These are phyloP conservation scores for Inga oerstediana DNA, from an alignment of 306 rosid species.

Conservation along the genomic window DNA sequence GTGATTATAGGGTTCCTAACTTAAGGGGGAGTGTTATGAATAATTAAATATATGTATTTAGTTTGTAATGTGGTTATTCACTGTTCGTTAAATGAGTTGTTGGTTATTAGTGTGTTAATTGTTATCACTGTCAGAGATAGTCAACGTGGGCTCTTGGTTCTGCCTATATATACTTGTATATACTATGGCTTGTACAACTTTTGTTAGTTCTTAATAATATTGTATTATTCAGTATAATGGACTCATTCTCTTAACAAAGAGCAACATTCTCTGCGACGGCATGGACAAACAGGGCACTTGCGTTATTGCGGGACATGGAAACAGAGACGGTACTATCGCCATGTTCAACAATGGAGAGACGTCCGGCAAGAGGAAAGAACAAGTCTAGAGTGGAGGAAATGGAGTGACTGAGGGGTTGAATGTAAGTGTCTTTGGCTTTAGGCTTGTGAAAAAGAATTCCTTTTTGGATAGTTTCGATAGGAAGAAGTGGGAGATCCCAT, in stretches of 20 bases:
- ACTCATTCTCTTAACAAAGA: background rate
- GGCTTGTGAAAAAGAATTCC: conserved; percentile 43
- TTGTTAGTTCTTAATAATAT: too few species aligned
- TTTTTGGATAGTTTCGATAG: conserved; percentile 29
- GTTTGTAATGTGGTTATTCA: too few species aligned
- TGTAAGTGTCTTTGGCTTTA: background rate
- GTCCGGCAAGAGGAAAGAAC: conserved; percentile 42
- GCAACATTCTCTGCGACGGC: conserved; percentile 13
- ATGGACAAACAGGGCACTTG: conserved; percentile 38
- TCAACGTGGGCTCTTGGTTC: too few species aligned
- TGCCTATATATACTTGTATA: too few species aligned
- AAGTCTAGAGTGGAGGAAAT: conserved; percentile 36
- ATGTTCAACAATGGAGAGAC: background rate
- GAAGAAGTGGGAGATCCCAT: conserved; percentile 48
- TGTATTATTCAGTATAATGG: too few species aligned
- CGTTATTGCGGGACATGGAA: conserved; percentile 36
- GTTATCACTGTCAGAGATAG: too few species aligned
- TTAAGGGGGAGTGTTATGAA: too few species aligned
- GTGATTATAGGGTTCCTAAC: too few species aligned
- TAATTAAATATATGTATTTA: too few species aligned
- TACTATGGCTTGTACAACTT: too few species aligned
- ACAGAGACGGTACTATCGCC: background rate
- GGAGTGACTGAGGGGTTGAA: conserved; percentile 27
- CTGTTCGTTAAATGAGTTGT: too few species aligned
- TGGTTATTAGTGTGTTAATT: too few species aligned